Evolutionary conservation across 768 basidiomycete species (phyloP), one percentile per base, ranked within the genome.

Genomic region (Termitomyces sp.): DNA sequence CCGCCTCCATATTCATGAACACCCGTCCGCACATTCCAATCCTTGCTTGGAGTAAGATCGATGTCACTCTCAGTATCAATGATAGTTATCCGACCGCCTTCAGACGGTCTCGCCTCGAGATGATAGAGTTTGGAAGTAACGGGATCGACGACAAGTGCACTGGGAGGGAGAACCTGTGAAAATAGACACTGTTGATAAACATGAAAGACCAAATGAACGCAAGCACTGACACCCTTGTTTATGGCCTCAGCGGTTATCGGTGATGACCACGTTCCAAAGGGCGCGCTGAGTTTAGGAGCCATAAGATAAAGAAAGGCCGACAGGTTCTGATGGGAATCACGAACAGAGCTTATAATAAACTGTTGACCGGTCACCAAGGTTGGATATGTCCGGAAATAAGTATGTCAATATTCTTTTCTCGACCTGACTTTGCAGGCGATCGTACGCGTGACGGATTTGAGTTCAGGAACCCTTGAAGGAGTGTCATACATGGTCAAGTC

Each of bases 1-100:
- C 76, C 83, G 15, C 87, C 87, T 2, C 88, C 87, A 57, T 88
- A 88, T 66, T 87, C 87, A 36, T 88, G 81, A 2, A 88, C 86
- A n/a, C 76, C 67, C 0, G 78, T 77, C 34, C 81, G 76, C 4
- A 82, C 82, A 67, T 87, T 86, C 78, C 81, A 89, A 0, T 75
- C 77, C 34, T 72, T 65, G 1, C 78, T 79, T 13, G 53, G 53
- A 39, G 85, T 76, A 24, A 88, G 66, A 49, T 91, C 90, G 44
- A 70, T 68, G 22, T 75, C 72, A 5, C 72, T 70, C 27, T 70
- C 55, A 0, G 83, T 83, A 30, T 83, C 73, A 16, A 92, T 80
- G 24, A 91, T 70, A 1, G 86, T 84, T 53, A 67, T 75, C 3
- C 89, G 77, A 2, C 78, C 78, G 34, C 64, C 67, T 66, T 80